phyloP scores from a whole-genome alignment of 257 asterid species.

The Cordia subcordata region DNA sequence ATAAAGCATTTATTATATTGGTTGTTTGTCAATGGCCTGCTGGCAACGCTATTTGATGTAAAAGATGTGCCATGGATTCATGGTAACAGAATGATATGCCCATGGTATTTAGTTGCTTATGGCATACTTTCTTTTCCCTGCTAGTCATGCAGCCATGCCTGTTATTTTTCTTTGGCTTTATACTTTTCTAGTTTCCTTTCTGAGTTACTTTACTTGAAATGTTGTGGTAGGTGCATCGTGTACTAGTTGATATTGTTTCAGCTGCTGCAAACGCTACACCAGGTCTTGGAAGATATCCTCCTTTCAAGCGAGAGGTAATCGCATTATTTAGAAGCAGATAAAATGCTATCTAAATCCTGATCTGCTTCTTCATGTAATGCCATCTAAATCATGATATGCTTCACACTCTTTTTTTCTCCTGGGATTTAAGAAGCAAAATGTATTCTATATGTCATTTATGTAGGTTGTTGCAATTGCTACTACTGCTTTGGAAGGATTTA shows the following conservation, averaged over 20 bases:
- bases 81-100: no score
- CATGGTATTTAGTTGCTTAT: no score
- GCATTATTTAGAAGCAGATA: neutral
- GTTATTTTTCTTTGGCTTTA: neutral
- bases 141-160: neutral
- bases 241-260: slow-evolving; percentile 81
- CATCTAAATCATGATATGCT: neutral
- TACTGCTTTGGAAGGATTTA: slow-evolving; percentile 86
- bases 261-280: slow-evolving; percentile 95
- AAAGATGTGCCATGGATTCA: no score
- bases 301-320: slow-evolving; percentile 90
- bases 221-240: slow-evolving; percentile 74
- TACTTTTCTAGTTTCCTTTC: slow-evolving; percentile 1
- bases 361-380: neutral
- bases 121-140: no score
- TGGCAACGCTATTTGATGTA: no score
- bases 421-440: neutral
- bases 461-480: slow-evolving; percentile 89
- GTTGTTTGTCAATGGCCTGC: no score
- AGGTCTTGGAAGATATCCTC: slow-evolving; percentile 98
- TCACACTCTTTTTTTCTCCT: neutral
- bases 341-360: neutral
- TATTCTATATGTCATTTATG: neutral
- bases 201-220: slow-evolving; percentile 7
- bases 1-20: no score